Evolutionary conservation across 352 stramenopile species (phyloP).

Genomic region (Phytopythium mirpurense): DNA sequence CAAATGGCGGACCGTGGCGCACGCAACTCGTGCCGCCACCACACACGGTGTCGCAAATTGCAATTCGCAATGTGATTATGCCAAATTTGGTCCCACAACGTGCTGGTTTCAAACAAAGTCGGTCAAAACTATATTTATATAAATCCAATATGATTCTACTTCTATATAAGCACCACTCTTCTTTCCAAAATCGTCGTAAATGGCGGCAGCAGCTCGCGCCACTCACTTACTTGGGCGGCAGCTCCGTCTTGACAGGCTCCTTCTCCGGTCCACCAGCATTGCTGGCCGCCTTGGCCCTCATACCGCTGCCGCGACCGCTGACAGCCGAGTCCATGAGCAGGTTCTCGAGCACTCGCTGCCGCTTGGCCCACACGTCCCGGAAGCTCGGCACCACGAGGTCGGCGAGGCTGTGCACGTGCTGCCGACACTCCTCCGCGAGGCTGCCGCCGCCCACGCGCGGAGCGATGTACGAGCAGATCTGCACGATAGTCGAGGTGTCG

Average conservation of each 20-base stretch:
- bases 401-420: conserved; percentile 39
- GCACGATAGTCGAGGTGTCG: conserved; percentile 40
- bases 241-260: conserved; percentile 1
- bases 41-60: too few relatives aligned
- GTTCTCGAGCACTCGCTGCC: conserved; percentile 44
- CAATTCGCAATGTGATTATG: too few relatives aligned
- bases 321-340: conserved; percentile 42
- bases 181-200: not conserved
- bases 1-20: too few relatives aligned
- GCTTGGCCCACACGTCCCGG: conserved; percentile 36
- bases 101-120: too few relatives aligned
- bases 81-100: too few relatives aligned
- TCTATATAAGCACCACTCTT: too few relatives aligned
- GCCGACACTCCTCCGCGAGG: conserved; percentile 24
- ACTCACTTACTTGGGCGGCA: conserved; percentile 10
- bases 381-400: conserved; percentile 40
- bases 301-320: not conserved
- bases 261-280: not conserved
- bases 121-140: too few relatives aligned
- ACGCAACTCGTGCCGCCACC: too few relatives aligned
- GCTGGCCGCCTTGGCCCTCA: not conserved
- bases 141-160: too few relatives aligned
- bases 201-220: not conserved
- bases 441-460: conserved; percentile 23
- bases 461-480: conserved; percentile 50